These are phyloP conservation scores for Ochetophila trinervis DNA, from an alignment of 306 rosid species.

Conservation along the genomic window DNA sequence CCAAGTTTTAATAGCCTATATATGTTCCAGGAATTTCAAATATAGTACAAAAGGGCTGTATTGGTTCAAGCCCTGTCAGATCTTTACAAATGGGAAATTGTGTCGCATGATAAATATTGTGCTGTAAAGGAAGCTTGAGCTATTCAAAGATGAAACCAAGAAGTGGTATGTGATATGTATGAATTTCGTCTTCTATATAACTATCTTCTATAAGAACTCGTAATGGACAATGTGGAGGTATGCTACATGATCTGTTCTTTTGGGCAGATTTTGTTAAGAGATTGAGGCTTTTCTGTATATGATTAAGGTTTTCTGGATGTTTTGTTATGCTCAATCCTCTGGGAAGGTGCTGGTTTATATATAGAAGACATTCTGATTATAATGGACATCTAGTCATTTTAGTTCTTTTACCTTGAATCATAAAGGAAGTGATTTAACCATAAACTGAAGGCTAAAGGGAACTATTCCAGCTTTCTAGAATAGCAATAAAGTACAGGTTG, in stretches of 20 bases:
- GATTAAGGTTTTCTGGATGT: constrained; percentile 42
- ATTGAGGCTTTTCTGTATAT: constrained; percentile 34
- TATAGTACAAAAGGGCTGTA: constrained; percentile 20
- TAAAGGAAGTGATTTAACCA: constrained; percentile 32
- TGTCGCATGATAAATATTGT: constrained; percentile 27
- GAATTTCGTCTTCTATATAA: constrained; percentile 29
- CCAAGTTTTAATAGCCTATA: constrained; percentile 29
- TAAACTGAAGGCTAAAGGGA: constrained; percentile 27
- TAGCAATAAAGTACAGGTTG: constrained; percentile 5
- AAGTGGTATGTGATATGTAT: constrained; percentile 39
- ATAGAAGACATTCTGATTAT: constrained; percentile 28
- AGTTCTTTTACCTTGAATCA: constrained; percentile 22
- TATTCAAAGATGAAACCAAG: constrained; percentile 39
- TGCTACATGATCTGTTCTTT: constrained; percentile 39
- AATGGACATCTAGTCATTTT: constrained; percentile 30
- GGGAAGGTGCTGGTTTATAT: constrained; percentile 42
- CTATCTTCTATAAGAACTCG: constrained; percentile 28
- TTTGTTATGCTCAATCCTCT: constrained; percentile 34
- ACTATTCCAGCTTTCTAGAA: constrained; percentile 7
- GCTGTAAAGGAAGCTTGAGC: constrained; percentile 42
- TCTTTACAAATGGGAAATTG: constrained; percentile 24
- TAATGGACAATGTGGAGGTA: constrained; percentile 46
- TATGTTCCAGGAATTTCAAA: constrained; percentile 18
- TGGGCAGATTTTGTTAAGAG: constrained; percentile 28
- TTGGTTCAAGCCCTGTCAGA: constrained; percentile 38